These are phyloP conservation scores for Gossypium laxum DNA, from an alignment of 441 rosid species.

Conservation along the genomic window DNA sequence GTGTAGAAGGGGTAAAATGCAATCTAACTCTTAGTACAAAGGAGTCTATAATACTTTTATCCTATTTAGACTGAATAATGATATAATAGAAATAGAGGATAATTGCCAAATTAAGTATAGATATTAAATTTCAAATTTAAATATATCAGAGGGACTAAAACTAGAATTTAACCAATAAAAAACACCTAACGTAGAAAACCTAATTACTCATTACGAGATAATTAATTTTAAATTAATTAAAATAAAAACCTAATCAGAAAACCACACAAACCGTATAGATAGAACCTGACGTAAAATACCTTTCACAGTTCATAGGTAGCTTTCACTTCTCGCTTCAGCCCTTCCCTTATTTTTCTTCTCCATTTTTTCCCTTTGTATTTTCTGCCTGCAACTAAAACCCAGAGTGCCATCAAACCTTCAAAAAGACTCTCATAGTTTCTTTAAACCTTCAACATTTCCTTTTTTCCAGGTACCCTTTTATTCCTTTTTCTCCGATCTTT, in stretches of 20 bases:
- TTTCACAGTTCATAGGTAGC: conserved; percentile 17
- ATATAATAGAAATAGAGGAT: too few relatives aligned
- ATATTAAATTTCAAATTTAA: too few relatives aligned
- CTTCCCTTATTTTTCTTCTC: neutral
- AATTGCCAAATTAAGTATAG: too few relatives aligned
- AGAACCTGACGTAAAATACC: neutral
- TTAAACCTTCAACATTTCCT: conserved; percentile 18
- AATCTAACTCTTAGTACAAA: too few relatives aligned
- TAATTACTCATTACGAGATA: neutral
- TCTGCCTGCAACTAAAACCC: neutral
- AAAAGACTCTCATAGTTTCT: neutral
- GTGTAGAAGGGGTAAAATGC: too few relatives aligned
- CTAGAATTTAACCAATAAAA: neutral
- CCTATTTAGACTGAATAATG: too few relatives aligned
- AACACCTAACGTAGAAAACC: too few relatives aligned
- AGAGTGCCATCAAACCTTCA: conserved; percentile 2
- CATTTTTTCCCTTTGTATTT: neutral
- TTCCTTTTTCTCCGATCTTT: conserved; percentile 14
- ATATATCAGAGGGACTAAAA: too few relatives aligned
- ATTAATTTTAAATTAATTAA: neutral
- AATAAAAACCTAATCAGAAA: neutral
- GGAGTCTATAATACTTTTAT: too few relatives aligned
- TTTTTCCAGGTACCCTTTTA: conserved; percentile 17
- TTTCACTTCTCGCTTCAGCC: conserved; percentile 1
- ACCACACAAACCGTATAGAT: neutral